Base-by-base conservation (phyloP, 2,329 filamentous ascomycete species). In the Zopfia rhizophila region DNA sequence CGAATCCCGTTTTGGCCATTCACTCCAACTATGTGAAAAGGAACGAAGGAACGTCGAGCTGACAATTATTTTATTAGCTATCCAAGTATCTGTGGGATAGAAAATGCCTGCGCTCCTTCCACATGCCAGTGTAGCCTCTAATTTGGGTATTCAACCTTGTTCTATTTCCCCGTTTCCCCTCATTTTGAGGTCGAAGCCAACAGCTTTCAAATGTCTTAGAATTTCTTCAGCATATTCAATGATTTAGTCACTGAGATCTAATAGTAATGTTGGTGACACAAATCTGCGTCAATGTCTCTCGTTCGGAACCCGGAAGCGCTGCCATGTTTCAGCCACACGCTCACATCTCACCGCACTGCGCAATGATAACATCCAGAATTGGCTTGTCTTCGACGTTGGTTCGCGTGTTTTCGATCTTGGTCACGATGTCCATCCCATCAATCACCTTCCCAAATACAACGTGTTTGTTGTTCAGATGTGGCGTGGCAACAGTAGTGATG, bases 281-380 rank as follows among this genome's bases (percentile, higher is more conserved):
- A 32, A 38, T 36, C 33, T 32, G 29, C 16, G 14, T 31, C 29
- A 12, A n/a, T 23, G 23, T 21, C 6, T n/a, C n/a, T 42, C 21
- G 19, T 23, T 29, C 12, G 14, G 11, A n/a, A 24, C 5, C n/a
- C n/a, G 14, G 24, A 43, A 18, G 11, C 19, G 42, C 16, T 16
- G 11, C 10, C 33, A 42, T 25, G 28, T 40, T 18, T 46, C 22
- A 35, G 36, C 27, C 29, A 39, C 16, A 3, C 14, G 21, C 35
- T 67, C 54, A 97, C 91, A 97, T 96, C 81, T 97, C 91, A 21
- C 94, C 94, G 66, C 93, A 97, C 76, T 95, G 87, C 7, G 85
- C 79, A 64, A 99, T 87, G 11, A 86, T 82, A 2, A 97, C 87
- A 66, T 97, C 92, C 68, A 93, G 77, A 58, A 89, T 89, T 3